Base-by-base conservation (phyloP, 768 basidiomycete genomes). In the Leccinum arenicola region DNA sequence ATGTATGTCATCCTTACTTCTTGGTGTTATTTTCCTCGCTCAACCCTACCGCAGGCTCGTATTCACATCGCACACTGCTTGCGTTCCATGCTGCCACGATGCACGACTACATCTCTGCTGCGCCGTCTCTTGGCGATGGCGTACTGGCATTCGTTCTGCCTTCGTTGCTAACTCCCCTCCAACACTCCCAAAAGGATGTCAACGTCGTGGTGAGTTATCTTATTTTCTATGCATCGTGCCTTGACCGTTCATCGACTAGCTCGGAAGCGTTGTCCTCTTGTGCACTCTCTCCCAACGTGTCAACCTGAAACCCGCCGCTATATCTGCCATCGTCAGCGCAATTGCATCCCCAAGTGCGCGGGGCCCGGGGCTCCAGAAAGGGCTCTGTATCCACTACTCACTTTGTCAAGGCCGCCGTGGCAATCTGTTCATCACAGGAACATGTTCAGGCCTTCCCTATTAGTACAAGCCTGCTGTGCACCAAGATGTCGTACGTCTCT, bases 41-140 rank as follows among this genome's bases (percentile, higher is more conserved):
- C 35, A 68, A 15, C 6, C 4, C 8, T 47, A 15, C 15, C 35
- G 4, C 29, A 73, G 80, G 75, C 33, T 75, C 75, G 2, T 69
- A 72, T 56, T 68, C 71, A n/a, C 86, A 96, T 69, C 86, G 86
- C 38, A 83, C 89, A 0, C 74, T 98, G 15, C 73, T 93, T 48
- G 86, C 86, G 1, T 98, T 98, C 75, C 91, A 93, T 71, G 82
- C 89, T 7, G 87, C 89, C 7, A 83, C 82, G 1, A 74, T 93
- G 48, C 83, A 95, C 35, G 93, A 92, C 43, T 95, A 89, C 67
- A 78, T 99, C 40, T 82, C 84, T 38, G 75, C 80, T 48, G 76
- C 71, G 35, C 80, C 86, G 56, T 63, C 69, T 4, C 67, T 91
- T 33, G 84, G 89, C 63, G 89, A 90, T 68, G 87, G 85, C 17